These are phyloP conservation scores for Anastatica hierochuntica DNA, from an alignment of 345 rosid genomes.

Conservation along the genomic window DNA sequence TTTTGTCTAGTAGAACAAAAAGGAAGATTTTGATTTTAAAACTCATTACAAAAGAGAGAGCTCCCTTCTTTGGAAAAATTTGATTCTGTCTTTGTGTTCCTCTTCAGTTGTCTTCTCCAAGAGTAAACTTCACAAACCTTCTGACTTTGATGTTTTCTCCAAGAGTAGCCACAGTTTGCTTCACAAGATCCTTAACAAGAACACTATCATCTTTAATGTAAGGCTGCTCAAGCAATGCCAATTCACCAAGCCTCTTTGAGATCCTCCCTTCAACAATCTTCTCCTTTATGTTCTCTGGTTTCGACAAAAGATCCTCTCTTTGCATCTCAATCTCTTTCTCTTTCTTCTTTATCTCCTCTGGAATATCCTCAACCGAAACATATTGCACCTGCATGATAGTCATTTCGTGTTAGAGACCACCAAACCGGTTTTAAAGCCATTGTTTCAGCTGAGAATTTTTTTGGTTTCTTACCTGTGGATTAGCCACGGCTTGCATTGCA, in stretches of 20 bases:
- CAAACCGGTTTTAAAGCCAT: background rate
- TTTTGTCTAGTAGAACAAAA: slow-evolving; percentile 16
- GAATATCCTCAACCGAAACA: slow-evolving; percentile 60
- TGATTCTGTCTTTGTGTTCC: background rate
- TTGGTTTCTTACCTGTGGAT: slow-evolving; percentile 44
- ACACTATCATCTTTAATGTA: slow-evolving; percentile 61
- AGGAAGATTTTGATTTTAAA: background rate
- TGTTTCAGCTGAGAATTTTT: slow-evolving; percentile 6
- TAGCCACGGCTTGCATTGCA: slow-evolving; percentile 87
- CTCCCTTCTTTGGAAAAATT: slow-evolving; percentile 15
- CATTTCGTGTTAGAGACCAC: slow-evolving; percentile 1
- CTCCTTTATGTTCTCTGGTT: slow-evolving; percentile 88
- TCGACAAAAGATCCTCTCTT: slow-evolving; percentile 74
- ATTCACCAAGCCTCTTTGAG: slow-evolving; percentile 77
- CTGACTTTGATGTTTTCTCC: slow-evolving; percentile 88
- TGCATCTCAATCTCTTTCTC: slow-evolving; percentile 92
- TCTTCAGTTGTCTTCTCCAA: slow-evolving; percentile 49
- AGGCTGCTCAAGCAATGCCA: slow-evolving; percentile 71
- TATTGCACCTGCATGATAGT: slow-evolving; percentile 38
- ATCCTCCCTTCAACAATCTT: slow-evolving; percentile 80
- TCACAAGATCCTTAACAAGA: slow-evolving; percentile 70
- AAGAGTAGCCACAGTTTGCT: slow-evolving; percentile 74
- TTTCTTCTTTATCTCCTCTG: slow-evolving; percentile 40
- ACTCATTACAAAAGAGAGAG: slow-evolving; percentile 8
- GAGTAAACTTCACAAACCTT: slow-evolving; percentile 58